These are phyloP conservation scores for Apiotrichum veenhuisii DNA, from an alignment of 1,284 basidiomycete species.

Conservation along the genomic window DNA sequence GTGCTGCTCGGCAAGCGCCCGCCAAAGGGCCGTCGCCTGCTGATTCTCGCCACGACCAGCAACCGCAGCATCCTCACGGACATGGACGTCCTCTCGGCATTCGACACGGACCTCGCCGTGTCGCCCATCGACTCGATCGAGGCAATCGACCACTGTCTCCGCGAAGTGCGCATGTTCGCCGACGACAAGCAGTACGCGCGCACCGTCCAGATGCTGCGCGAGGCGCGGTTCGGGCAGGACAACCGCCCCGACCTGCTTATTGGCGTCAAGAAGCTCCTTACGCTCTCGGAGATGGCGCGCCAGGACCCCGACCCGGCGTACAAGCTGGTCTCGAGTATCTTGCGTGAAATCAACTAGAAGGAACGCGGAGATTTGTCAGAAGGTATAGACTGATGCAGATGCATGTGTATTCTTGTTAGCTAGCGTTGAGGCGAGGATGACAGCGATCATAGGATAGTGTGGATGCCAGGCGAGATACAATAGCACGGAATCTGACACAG, in stretches of 20 bases:
- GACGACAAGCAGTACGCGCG: slow-evolving; percentile 57
- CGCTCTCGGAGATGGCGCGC: slow-evolving; percentile 91
- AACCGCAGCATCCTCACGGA: slow-evolving; percentile 82
- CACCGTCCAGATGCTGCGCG: slow-evolving; percentile 57
- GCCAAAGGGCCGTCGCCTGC: slow-evolving; percentile 89
- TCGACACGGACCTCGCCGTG: slow-evolving; percentile 84
- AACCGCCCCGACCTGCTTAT: slow-evolving; percentile 62
- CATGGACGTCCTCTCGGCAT: slow-evolving; percentile 81
- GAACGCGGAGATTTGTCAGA: background rate
- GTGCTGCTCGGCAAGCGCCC: slow-evolving; percentile 86
- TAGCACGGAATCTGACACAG: too few relatives aligned
- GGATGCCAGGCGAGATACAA: too few relatives aligned
- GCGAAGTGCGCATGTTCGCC: slow-evolving; percentile 83
- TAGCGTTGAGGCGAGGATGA: too few relatives aligned
- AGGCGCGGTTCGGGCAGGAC: slow-evolving; percentile 67
- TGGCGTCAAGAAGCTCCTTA: slow-evolving; percentile 91
- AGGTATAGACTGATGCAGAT: background rate
- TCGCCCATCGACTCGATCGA: slow-evolving; percentile 72
- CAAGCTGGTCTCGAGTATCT: slow-evolving; percentile 65
- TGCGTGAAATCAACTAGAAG: slow-evolving; percentile 44
- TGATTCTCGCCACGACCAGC: slow-evolving; percentile 90
- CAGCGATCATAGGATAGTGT: too few relatives aligned
- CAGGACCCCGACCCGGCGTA: slow-evolving; percentile 82
- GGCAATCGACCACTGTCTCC: slow-evolving; percentile 71
- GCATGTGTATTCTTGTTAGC: slow-evolving; percentile 1